A percentile compares a stretch with the other conserved stretches of the same genome.
These are phyloP conservation scores for Clavulina sp. DNA, from an alignment of 768 basidiomycete species.

Conservation along the genomic window DNA sequence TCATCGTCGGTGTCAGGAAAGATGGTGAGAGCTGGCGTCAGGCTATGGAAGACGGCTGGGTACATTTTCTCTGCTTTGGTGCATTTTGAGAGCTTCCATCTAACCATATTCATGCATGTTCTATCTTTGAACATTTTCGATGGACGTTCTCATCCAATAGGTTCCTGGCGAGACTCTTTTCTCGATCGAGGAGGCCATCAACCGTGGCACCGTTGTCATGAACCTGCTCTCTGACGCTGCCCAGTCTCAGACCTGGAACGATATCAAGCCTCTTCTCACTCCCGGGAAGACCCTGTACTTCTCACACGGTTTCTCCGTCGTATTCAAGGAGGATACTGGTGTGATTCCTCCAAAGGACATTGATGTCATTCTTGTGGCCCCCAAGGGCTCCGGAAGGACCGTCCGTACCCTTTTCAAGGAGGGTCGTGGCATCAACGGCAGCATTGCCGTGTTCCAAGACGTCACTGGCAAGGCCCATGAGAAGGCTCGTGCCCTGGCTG, in stretches of 20 bases:
- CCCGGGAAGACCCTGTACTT: slow-evolving; percentile 99
- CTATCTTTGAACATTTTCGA: neutral
- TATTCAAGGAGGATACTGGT: slow-evolving; percentile 93
- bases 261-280: slow-evolving; percentile 83
- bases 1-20: slow-evolving; percentile 96
- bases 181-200: slow-evolving; percentile 94
- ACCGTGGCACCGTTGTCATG: slow-evolving; percentile 96
- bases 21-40: slow-evolving; percentile 94
- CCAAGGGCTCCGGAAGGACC: slow-evolving; percentile 96
- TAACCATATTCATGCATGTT: neutral
- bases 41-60: slow-evolving; percentile 92
- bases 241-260: slow-evolving; percentile 91
- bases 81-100: neutral
- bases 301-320: slow-evolving; percentile 98
- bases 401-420: slow-evolving; percentile 99
- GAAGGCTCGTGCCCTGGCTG: slow-evolving; percentile 87
- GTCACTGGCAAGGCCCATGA: slow-evolving; percentile 96
- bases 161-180: slow-evolving; percentile 96
- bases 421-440: slow-evolving; percentile 95
- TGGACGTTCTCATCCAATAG: too few relatives aligned
- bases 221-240: slow-evolving; percentile 98
- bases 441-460: slow-evolving; percentile 90
- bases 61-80: slow-evolving; percentile 19
- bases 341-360: slow-evolving; percentile 84
- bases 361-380: slow-evolving; percentile 97